Base-by-base conservation (phyloP, 345 rosid species). In the Pugionium cornutum region DNA sequence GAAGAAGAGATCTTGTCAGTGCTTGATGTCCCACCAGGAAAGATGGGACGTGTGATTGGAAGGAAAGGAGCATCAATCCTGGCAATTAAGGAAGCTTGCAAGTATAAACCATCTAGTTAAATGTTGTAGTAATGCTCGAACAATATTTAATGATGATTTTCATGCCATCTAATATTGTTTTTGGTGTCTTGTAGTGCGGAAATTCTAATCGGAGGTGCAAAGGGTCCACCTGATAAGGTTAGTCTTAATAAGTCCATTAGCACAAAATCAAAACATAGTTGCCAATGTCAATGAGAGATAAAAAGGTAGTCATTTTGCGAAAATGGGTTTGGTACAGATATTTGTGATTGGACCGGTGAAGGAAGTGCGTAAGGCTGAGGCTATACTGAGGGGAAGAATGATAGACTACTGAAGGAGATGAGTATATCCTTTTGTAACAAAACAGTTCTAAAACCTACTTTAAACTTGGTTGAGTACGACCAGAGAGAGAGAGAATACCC, bases 171-270 rank as follows among this genome's bases (percentile, higher is more conserved):
- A 18, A 18, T 18, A 18, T 18, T 57, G 29, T 39, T 27, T 55
- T 47, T 3, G 36, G 29, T 34, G 58, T 64, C 62, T 61, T 75
- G 82, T 85, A 92, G 96, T 10, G 98, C 94, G 0, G 96, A 88
- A 75, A 92, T 92, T 79, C 70, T 84, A 55, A 75, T 80, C 11
- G 98, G 96, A 72, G 96, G 96, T 27, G 49, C 77, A 3, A 92
- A 84, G 66, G 98, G 97, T 60, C 98, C 98, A 74, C 94, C 91
- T 52, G 84, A 92, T 79, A 87, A 92, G 96, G 98, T 89, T 75
- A 71, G 86, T 64, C 45, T 32, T 11, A 60, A 1, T 57, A 34
- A 18, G 18, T 18, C 18, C 18, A 18, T 18, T 18, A 18, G 18
- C 18, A 18, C 18, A 18, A 18, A 18, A 50, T 43, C 2, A 9